Base-by-base conservation (phyloP, 106 monocot genomes). In the Acorus gramineus region DNA sequence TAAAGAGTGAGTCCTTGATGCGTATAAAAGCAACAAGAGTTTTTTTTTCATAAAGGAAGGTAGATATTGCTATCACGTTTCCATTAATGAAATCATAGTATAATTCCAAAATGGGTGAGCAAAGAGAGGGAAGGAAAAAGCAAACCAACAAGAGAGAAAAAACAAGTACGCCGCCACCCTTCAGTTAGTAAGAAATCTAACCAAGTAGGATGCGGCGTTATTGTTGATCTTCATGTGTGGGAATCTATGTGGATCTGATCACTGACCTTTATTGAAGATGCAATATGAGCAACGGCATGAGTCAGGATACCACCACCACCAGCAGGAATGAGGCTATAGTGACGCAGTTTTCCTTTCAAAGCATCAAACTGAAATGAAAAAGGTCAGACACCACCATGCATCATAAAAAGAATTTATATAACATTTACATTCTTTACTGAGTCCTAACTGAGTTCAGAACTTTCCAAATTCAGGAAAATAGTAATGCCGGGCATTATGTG, bases 271-370 rank as follows among this genome's bases (percentile, higher is more conserved):
- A 96, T 79, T 55, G 82, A 85, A 52, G 96, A 91, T 68, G 90
- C 90, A 63, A 96, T 42, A 49, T 65, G 76, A 66, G 96, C 90
- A 14, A 91, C 74, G 14, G 78, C 54, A 85, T 96, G 96, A 70
- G 96, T 63, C 1, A 96, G 80, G 48, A 96, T 79, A 49, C 96
- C 96, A 53, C 96, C 96, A 49, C 96, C 90, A 56, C 90, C 87
- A 52, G 69, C 71, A 56, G 91, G 90, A 62, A 96, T 83, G 70
- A 96, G 82, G 73, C 87, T 81, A 73, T 81, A 96, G 81, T 90
- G 91, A 28, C 87, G 80, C 58, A 96, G 51, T 3, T 76, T 83
- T 62, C 78, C 79, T 70, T 91, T 91, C 74, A 96, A 66, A n/a
- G 80, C 73, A 67, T 87, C 85, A 82, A 96, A 87, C 96, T 96